Percentiles rank a stretch among this genome's conserved stretches.
Evolutionary conservation across 257 asterid genomes (phyloP).

Genomic region (Primulina eburnea): DNA sequence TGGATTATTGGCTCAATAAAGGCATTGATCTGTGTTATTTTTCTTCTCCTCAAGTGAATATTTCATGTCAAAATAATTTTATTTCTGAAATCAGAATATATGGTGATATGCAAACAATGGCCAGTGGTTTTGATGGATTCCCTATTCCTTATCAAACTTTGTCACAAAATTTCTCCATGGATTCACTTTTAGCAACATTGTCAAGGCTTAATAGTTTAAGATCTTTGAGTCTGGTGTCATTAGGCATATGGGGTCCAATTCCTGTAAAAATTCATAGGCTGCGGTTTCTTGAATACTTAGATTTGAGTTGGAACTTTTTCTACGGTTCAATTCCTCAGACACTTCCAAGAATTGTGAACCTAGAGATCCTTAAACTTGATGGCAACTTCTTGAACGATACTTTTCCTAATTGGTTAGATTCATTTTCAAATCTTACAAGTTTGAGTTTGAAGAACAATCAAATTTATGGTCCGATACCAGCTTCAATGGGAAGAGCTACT

Average conservation of each 20-base stretch:
- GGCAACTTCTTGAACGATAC: constrained; percentile 60
- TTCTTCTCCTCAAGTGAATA: constrained; percentile 48
- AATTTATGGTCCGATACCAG: constrained; percentile 43
- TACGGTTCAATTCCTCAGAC: constrained; percentile 48
- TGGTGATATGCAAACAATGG: constrained; percentile 42
- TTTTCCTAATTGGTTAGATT: constrained; percentile 45
- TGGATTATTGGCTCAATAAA: constrained; percentile 39
- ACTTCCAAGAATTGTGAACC: constrained; percentile 45
- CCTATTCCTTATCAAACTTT: constrained; percentile 36
- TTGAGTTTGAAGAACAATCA: constrained; percentile 50
- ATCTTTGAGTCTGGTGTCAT: constrained; percentile 44
- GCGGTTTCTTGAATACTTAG: constrained; percentile 42
- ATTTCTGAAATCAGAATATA: constrained; percentile 42
- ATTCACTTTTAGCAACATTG: constrained; percentile 58
- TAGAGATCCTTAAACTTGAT: constrained; percentile 45
- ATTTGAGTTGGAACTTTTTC: constrained; percentile 62
- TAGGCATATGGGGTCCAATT: constrained; percentile 68
- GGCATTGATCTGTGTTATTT: constrained; percentile 41
- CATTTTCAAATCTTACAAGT: constrained; percentile 45
- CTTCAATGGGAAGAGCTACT: constrained; percentile 30
- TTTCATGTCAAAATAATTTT: constrained; percentile 45
- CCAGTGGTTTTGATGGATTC: constrained; percentile 36
- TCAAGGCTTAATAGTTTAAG: constrained; percentile 55
- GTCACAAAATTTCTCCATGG: constrained; percentile 59
- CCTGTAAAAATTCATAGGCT: constrained; percentile 57